Evolutionary conservation across 768 basidiomycete genomes (phyloP).

Genomic region (Paxillus involutus): DNA sequence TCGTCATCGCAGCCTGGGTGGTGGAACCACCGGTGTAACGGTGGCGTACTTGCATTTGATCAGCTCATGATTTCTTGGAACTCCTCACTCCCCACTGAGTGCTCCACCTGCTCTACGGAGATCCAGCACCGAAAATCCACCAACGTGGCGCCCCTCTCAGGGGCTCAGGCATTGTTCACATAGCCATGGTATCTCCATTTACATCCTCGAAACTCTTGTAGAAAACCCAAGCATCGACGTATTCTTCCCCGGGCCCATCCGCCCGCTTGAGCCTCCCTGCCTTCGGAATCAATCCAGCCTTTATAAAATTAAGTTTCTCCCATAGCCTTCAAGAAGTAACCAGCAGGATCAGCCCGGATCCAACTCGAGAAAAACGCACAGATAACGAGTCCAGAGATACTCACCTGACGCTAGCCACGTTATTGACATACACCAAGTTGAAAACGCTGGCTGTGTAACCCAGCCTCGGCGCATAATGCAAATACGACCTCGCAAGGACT

Average conservation of each 20-base stretch:
- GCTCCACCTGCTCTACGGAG: not conserved
- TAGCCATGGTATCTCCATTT: not conserved
- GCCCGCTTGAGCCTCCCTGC: slow-evolving; percentile 69
- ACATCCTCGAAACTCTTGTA: slow-evolving; percentile 70
- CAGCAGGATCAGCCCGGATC: not conserved
- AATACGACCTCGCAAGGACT: slow-evolving; percentile 72
- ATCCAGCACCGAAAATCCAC: not conserved
- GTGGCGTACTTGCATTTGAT: not conserved
- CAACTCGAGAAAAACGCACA: not conserved
- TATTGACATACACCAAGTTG: slow-evolving; percentile 89
- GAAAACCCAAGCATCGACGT: slow-evolving; percentile 83
- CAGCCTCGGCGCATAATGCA: slow-evolving; percentile 76
- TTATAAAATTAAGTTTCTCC: slow-evolving; percentile 80
- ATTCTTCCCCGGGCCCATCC: slow-evolving; percentile 80
- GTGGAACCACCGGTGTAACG: not conserved
- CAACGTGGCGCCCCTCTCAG: not conserved
- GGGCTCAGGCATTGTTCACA: not conserved
- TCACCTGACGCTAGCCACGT: slow-evolving; percentile 69
- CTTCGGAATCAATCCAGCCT: slow-evolving; percentile 73
- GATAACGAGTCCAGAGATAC: slow-evolving; percentile 12
- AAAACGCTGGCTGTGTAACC: slow-evolving; percentile 83
- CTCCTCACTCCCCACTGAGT: not conserved
- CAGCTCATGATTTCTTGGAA: not conserved
- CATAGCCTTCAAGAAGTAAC: slow-evolving; percentile 55
- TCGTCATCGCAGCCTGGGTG: not conserved